Evolutionary conservation across 2,329 filamentous ascomycete species (phyloP).

Genomic region (Penicillium sp.): DNA sequence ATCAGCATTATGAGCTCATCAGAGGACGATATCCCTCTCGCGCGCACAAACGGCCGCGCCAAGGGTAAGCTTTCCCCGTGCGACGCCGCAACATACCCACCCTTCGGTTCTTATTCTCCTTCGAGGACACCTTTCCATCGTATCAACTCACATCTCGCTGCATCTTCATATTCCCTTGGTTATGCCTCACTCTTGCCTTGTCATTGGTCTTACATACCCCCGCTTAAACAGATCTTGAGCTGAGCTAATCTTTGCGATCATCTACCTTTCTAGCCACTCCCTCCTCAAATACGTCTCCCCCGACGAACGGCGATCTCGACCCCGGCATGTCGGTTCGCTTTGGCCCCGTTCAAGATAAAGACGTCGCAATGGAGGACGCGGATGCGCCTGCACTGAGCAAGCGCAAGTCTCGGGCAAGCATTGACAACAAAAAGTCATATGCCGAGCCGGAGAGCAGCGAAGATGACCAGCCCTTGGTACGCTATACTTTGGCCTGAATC

Average conservation of each 20-base stretch:
- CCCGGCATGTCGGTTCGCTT: conserved; percentile 79
- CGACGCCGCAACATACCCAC: conserved; percentile 22
- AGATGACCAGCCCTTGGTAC: conserved; percentile 74
- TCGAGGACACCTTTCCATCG: conserved; percentile 17
- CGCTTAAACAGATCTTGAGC: background rate
- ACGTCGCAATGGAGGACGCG: conserved; percentile 61
- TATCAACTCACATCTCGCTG: conserved; percentile 5
- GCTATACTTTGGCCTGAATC: conserved; percentile 39
- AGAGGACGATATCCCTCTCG: conserved; percentile 81
- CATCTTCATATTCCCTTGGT: background rate
- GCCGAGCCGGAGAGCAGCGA: conserved; percentile 72
- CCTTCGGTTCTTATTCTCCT: conserved; percentile 20
- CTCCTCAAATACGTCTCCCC: conserved; percentile 65
- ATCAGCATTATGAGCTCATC: conserved; percentile 62
- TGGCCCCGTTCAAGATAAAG: conserved; percentile 64
- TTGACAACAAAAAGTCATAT: conserved; percentile 70
- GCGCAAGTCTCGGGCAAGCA: conserved; percentile 59
- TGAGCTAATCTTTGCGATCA: conserved; percentile 14
- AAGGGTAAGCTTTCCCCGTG: conserved; percentile 60
- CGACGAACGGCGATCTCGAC: conserved; percentile 59
- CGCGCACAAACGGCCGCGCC: conserved; percentile 64
- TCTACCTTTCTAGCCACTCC: conserved; percentile 39
- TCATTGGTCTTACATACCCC: background rate
- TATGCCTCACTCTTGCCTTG: conserved; percentile 6
- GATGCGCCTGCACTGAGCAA: conserved; percentile 60